Conservation (phyloP, 2,329 filamentous ascomycete genomes). For the Ascochyta rabiei region DNA sequence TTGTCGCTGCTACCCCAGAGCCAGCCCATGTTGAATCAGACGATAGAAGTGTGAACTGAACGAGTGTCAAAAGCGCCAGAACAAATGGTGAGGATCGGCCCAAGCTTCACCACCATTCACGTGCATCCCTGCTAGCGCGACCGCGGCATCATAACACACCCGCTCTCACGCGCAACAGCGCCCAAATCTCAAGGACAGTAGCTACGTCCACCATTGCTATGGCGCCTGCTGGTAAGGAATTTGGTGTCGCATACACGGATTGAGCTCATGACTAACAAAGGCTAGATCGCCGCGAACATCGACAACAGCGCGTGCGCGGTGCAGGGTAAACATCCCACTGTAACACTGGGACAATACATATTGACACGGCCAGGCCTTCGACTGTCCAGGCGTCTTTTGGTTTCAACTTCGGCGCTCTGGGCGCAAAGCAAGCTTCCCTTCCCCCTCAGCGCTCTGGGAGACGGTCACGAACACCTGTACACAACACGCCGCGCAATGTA, state of each 20-base stretch:
- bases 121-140: slow-evolving; percentile 24
- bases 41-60: neutral
- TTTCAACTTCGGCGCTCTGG: slow-evolving; percentile 46
- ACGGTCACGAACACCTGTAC: slow-evolving; percentile 37
- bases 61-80: neutral
- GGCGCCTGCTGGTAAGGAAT: slow-evolving; percentile 41
- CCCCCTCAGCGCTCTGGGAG: slow-evolving; percentile 32
- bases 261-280: slow-evolving; percentile 11
- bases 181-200: slow-evolving; percentile 17
- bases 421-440: slow-evolving; percentile 36
- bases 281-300: slow-evolving; percentile 59
- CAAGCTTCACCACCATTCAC: slow-evolving; percentile 2
- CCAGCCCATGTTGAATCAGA: slow-evolving; percentile 62
- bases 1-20: slow-evolving; percentile 58
- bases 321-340: slow-evolving; percentile 55
- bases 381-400: slow-evolving; percentile 58
- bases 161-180: slow-evolving; percentile 24
- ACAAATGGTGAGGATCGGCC: slow-evolving; percentile 9
- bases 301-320: slow-evolving; percentile 63
- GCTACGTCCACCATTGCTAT: slow-evolving; percentile 30
- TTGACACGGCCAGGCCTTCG: slow-evolving; percentile 51
- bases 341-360: slow-evolving; percentile 1
- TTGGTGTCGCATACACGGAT: neutral
- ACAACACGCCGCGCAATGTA: slow-evolving; percentile 24
- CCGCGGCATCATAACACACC: slow-evolving; percentile 27